These are phyloP conservation scores for Yamadazyma phyllophila DNA, from an alignment of 805 yeast genomes.

Conservation along the genomic window DNA sequence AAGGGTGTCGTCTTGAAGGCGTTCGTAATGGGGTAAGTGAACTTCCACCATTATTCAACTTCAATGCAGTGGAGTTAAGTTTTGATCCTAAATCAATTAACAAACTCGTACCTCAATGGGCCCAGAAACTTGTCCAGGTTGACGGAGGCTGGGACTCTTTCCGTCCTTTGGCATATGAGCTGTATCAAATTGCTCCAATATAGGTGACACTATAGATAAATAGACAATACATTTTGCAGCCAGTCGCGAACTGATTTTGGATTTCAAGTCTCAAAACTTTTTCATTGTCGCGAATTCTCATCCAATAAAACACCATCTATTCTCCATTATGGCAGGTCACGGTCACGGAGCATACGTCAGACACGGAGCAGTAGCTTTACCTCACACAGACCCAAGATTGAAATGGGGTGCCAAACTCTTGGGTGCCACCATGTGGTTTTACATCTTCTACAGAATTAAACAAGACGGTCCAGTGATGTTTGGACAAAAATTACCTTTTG, in stretches of 20 bases:
- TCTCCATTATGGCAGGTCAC: slow-evolving; percentile 39
- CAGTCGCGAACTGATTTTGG: background rate
- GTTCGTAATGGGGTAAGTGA: slow-evolving; percentile 39
- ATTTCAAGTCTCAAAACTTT: background rate
- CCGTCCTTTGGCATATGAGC: slow-evolving; percentile 11
- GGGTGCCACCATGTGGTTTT: slow-evolving; percentile 89
- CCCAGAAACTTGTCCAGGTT: slow-evolving; percentile 10
- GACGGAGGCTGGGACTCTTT: slow-evolving; percentile 9
- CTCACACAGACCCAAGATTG: slow-evolving; percentile 59
- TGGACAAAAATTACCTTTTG: slow-evolving; percentile 42
- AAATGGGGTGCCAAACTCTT: slow-evolving; percentile 61
- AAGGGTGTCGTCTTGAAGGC: slow-evolving; percentile 37
- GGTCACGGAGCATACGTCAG: slow-evolving; percentile 37
- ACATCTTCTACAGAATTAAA: slow-evolving; percentile 78
- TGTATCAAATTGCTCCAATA: slow-evolving; percentile 11
- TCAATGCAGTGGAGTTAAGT: slow-evolving; percentile 50
- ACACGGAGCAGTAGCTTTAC: slow-evolving; percentile 64
- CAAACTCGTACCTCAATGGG: slow-evolving; percentile 44
- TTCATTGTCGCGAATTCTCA: slow-evolving; percentile 1
- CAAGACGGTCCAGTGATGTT: slow-evolving; percentile 66
- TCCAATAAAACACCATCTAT: slow-evolving; percentile 8
- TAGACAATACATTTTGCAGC: background rate
- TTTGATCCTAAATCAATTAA: slow-evolving; percentile 40
- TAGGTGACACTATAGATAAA: background rate
- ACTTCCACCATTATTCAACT: slow-evolving; percentile 52